phyloP scores from a whole-genome alignment of 495 filamentous ascomycete genomes.

The Clohesyomyces aquaticus region DNA sequence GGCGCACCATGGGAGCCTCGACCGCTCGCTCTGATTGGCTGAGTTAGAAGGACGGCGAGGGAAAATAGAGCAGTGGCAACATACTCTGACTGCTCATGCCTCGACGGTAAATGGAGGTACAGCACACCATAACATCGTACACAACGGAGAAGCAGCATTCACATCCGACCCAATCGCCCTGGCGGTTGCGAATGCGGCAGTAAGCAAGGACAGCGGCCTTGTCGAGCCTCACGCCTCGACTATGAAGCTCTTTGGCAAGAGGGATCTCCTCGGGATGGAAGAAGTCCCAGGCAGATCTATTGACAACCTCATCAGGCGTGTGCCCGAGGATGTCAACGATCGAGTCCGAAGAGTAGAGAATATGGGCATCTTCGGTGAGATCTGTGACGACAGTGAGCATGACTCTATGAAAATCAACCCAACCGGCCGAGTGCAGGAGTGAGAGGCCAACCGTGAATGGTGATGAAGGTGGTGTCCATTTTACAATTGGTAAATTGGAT shows the following conservation, averaged over 20 bases:
- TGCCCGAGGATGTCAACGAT: slow-evolving; percentile 83
- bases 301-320: slow-evolving; percentile 71
- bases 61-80: slow-evolving; percentile 42
- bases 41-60: slow-evolving; percentile 9
- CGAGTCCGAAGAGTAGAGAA: slow-evolving; percentile 83
- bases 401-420: neutral
- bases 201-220: slow-evolving; percentile 86
- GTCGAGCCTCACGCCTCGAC: slow-evolving; percentile 73
- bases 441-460: slow-evolving; percentile 74
- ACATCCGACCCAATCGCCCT: slow-evolving; percentile 77
- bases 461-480: slow-evolving; percentile 87
- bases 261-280: slow-evolving; percentile 83
- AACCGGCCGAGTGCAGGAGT: too few relatives aligned
- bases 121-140: slow-evolving; percentile 83
- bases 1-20: slow-evolving; percentile 78
- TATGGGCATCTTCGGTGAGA: slow-evolving; percentile 73
- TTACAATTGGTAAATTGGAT: neutral
- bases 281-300: slow-evolving; percentile 81
- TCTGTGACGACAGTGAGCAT: slow-evolving; percentile 57
- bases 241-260: slow-evolving; percentile 72
- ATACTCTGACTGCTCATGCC: slow-evolving; percentile 75
- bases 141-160: slow-evolving; percentile 91
- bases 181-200: slow-evolving; percentile 67
- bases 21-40: slow-evolving; percentile 66
- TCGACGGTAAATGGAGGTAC: slow-evolving; percentile 76